Conservation (phyloP, 2,329 filamentous ascomycete species). For the Apiospora kogelbergensis region DNA sequence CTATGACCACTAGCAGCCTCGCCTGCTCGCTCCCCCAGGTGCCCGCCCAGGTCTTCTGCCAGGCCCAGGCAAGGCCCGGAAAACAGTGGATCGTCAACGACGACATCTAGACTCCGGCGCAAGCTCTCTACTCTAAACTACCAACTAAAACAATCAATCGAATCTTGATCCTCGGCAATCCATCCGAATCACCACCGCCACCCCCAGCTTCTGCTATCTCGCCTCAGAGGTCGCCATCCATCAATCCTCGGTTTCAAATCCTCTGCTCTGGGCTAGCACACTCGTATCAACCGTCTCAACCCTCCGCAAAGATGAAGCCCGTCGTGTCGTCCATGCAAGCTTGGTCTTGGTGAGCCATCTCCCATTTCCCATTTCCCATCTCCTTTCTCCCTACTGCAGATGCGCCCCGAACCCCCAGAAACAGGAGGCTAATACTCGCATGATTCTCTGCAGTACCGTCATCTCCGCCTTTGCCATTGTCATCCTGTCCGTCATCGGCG, state of each 20-base stretch:
- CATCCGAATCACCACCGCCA: background rate
- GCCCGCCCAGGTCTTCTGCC: background rate
- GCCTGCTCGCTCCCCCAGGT: background rate
- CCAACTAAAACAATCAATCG: background rate
- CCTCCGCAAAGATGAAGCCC: conserved; percentile 76
- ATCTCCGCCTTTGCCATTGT: conserved; percentile 65
- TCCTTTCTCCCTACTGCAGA: background rate
- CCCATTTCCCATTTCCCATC: too few relatives aligned
- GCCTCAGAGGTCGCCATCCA: background rate
- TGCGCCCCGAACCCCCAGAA: background rate
- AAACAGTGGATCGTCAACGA: conserved; percentile 4
- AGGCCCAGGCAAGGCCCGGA: conserved; percentile 1
- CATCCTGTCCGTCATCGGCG: conserved; percentile 62
- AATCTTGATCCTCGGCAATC: conserved; percentile 2
- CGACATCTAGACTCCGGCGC: background rate
- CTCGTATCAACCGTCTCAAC: background rate
- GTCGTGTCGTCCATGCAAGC: conserved; percentile 89
- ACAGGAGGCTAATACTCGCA: background rate
- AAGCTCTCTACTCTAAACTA: background rate
- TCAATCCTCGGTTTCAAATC: background rate
- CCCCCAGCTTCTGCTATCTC: background rate
- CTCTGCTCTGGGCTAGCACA: background rate
- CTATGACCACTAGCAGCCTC: conserved; percentile 1
- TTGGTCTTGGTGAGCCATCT: conserved; percentile 80
- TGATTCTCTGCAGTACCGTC: conserved; percentile 63